Evolutionary conservation across 331 rosid genomes (phyloP), one percentile per base, ranked within the genome.

Genomic region (Prunus yedoensis): DNA sequence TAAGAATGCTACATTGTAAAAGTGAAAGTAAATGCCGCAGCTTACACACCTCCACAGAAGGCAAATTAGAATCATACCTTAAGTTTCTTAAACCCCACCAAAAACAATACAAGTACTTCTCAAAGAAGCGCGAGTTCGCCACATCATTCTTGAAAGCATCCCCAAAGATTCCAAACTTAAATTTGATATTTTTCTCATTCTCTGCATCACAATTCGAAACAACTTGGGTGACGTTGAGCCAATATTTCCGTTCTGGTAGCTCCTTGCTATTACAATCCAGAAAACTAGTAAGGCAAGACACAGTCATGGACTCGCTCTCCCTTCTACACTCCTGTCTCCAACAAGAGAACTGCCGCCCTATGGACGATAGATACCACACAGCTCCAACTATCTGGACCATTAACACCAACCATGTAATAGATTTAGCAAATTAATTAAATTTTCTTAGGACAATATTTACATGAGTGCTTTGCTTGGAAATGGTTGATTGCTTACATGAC

Each of bases 61-160:
- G 4, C 21, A 8, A 15, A 68, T 5, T 21, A 21, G 30, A 74
- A 38, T 41, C 60, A 28, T 87, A 92, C 98, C 98, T 90, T 71
- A 94, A 76, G 84, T 86, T 91, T 85, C 91, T 84, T 62, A 94
- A 78, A 35, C 94, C 94, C 94, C 94, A 89, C 94, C 94, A 89
- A 59, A 89, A 89, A 79, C 94, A 83, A 76, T 89, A 91, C 57
- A 90, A 83, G 73, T 83, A 94, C 87, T 93, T 91, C 66, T 85
- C 86, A 65, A 78, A 49, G 62, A 94, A 92, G 8, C 12, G 75
- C 3, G 96, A 68, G 70, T 80, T 73, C 78, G 87, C 89, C 70
- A 92, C 98, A 3, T 84, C 95, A 64, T 84, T 84, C 8, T 68
- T 61, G 74, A 91, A 89, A 68, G 96, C 97, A 79, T 81, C 96